Base-by-base conservation (phyloP, 768 basidiomycete genomes). In the Russula olivacea region DNA sequence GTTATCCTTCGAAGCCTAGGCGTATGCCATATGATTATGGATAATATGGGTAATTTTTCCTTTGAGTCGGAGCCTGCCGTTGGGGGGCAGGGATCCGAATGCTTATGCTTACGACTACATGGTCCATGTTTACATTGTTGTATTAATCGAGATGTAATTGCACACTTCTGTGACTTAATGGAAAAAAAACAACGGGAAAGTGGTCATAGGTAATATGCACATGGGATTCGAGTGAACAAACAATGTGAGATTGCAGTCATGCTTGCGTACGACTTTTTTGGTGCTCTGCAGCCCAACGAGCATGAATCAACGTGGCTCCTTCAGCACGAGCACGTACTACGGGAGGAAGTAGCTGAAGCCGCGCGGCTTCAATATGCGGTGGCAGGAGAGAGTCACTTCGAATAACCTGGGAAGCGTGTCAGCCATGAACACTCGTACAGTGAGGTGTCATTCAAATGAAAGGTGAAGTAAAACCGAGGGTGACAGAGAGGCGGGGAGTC, bases 371-470 rank as follows among this genome's bases (percentile, higher is more conserved):
- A 50, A 86, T 70, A 61, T 86, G 81, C 52, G 84, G 79, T 28
- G 83, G 80, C 30, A 87, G 65, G 15, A 80, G 65, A 12, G 79
- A 77, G 63, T 97, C 93, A 55, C 86, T 95, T 64, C 93, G 90
- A 65, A 97, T 96, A 36, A 96, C 93, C 93, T 95, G 60, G 30
- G 30, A 3, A 38, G 34, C 17, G 59, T 23, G 59, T 49, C 34
- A 61, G 54, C 21, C 41, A 10, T 32, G 45, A 55, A 55, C 25
- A 51, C 32, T 23, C 36, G 36, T 28, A 52, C 25, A n/a, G 10
- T 21, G 25, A 36, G 15, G 17, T 21, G 21, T 32, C 19, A 23
- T 51, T 53, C 43, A 30, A 53, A 17, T 30, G 34, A n/a, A n/a
- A 52, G 50, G 51, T 8, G 50, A 52, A 28, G 52, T 36, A n/a